These are phyloP conservation scores for Sporobolomyces pararoseus DNA, from an alignment of 768 basidiomycete genomes.

Conservation along the genomic window DNA sequence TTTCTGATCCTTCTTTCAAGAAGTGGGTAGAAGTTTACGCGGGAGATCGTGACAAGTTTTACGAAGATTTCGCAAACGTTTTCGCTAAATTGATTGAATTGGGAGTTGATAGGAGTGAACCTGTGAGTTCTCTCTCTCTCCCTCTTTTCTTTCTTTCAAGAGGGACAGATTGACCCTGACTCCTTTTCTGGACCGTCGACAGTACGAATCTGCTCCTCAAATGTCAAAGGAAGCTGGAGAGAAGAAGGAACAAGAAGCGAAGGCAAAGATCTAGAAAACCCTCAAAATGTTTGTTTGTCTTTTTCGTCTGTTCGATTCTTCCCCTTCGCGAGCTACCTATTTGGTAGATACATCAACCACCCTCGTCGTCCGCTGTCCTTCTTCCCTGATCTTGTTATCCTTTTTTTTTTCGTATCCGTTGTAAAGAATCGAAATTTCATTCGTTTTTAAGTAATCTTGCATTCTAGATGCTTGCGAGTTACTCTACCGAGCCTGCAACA, in stretches of 20 bases:
- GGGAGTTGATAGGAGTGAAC: conserved; percentile 57
- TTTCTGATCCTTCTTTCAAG: conserved; percentile 84
- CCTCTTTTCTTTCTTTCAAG: background rate
- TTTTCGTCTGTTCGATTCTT: background rate
- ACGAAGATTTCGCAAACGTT: conserved; percentile 83
- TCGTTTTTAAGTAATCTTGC: too few relatives aligned
- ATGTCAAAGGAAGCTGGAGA: conserved; percentile 25
- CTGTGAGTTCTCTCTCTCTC: background rate
- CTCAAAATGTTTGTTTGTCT: background rate
- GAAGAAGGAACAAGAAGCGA: conserved; percentile 31
- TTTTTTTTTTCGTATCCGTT: too few relatives aligned
- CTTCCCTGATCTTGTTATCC: too few relatives aligned
- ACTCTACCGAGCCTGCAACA: too few relatives aligned
- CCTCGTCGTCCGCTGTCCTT: too few relatives aligned
- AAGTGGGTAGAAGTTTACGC: conserved; percentile 83
- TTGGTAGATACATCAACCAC: too few relatives aligned
- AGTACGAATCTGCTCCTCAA: conserved; percentile 32
- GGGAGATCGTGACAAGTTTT: conserved; percentile 75
- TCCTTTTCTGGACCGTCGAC: background rate
- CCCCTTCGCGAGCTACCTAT: background rate
- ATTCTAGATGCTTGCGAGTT: too few relatives aligned
- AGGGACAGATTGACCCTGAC: too few relatives aligned
- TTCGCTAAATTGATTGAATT: conserved; percentile 81
- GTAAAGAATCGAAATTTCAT: too few relatives aligned
- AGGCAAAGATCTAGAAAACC: conserved; percentile 19